Evolutionary conservation across 352 stramenopile genomes (phyloP), one percentile per base, ranked within the genome.

Genomic region (Thraustotheca clavata): DNA sequence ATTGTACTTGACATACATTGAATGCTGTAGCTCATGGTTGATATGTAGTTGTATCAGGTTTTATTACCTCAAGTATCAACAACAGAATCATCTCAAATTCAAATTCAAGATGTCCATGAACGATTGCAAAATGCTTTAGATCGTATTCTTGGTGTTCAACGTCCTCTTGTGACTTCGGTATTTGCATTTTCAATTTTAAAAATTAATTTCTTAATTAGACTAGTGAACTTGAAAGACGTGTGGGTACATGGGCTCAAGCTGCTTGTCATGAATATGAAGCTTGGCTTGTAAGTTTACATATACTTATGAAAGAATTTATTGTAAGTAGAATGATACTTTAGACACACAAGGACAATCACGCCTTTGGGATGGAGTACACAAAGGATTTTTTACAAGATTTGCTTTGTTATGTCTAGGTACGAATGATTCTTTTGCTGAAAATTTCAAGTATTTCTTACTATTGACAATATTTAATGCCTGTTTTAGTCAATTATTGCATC

Each of bases 251-350:
- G 57, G 57, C 57, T 4, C 11, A n/a, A 11, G 57, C 57, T 7
- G 38, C 57, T 18, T 8, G 29, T 27, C 7, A 20, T 14, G 35
- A 65, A 46, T 65, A 55, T 32, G 38, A 65, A 27, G n/a, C 18
- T 16, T 54, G 36, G 57, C 57, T 65, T 18, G 57, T 65, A 39
- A 40, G 20, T 20, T 18, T n/a, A n/a, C n/a, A n/a, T n/a, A n/a
- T n/a, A n/a, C n/a, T n/a, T n/a, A n/a, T n/a, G n/a, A n/a, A n/a
- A n/a, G n/a, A n/a, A n/a, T n/a, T n/a, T n/a, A n/a, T n/a, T n/a
- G n/a, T n/a, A n/a, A n/a, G n/a, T n/a, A n/a, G n/a, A n/a, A n/a
- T n/a, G n/a, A n/a, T n/a, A n/a, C n/a, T n/a, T n/a, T n/a, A n/a
- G n/a, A n/a, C n/a, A n/a, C n/a, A n/a, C n/a, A n/a, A n/a, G n/a